Evolutionary conservation across 345 rosid species (phyloP), one percentile per base, ranked within the genome.

Genomic region (Dipteronia dyeriana): DNA sequence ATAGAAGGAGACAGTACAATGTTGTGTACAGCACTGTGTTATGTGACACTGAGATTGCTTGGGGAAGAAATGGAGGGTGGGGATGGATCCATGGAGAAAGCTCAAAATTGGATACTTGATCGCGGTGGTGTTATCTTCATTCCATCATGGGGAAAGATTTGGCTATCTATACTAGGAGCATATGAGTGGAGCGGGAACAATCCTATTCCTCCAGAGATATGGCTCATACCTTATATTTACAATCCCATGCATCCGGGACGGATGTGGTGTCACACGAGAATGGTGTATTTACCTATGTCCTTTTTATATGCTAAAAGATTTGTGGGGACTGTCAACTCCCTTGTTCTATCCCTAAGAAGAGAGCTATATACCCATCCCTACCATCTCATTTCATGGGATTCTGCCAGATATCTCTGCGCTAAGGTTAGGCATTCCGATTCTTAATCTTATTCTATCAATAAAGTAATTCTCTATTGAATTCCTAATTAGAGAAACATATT

Each of bases 111-210:
- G 97, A 88, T 93, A 47, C 85, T 81, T 23, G 60, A 78, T 74
- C 94, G 51, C 64, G 96, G 93, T 53, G 96, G 97, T 7, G 88
- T 77, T 39, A 87, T 87, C 70, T 85, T 7, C 79, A 87, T 87
- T 63, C 97, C 97, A 0, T 87, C 96, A 0, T 93, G 96, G 97
- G 97, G 96, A 16, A 93, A 93, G 82, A 66, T 87, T 76, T 93
- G 91, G 94, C 89, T 93, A 38, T 86, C 96, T 3, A 79, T 90
- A n/a, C 84, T 91, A 14, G 98, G 98, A 11, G 86, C 86, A 47
- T 90, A 89, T 16, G 94, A 93, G 49, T 91, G 98, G 98, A 78
- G 85, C 62, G 98, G 98, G 61, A 87, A 83, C 62, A 93, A 91
- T 65, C 94, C 98, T 0, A 39, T 91, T 9, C 90, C 83, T 9